Evolutionary conservation across 257 asterid genomes (phyloP).

Genomic region (Sherardia arvensis): DNA sequence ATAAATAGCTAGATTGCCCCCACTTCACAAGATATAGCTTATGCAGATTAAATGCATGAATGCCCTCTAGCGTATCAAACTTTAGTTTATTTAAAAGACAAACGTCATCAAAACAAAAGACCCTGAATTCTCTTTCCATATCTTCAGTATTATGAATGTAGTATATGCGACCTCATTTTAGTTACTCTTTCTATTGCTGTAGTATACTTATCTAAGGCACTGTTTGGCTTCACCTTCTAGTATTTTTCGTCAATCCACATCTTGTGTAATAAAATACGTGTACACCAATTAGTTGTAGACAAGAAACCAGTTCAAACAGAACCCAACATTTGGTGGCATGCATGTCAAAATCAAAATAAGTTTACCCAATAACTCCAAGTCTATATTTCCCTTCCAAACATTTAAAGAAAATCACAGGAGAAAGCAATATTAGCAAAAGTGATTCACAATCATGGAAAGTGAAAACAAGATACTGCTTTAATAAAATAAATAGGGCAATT

Average conservation of each 20-base stretch:
- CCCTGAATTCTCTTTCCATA: not conserved
- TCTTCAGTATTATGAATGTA: not conserved
- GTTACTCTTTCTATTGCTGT: no score
- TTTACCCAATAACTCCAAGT: no score
- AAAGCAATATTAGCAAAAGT: not conserved
- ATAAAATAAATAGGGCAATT: constrained; percentile 8
- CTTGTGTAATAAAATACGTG: no score
- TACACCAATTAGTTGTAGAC: not conserved
- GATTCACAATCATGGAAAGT: not conserved
- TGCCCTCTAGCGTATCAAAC: not conserved
- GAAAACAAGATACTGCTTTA: not conserved
- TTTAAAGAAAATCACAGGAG: no score
- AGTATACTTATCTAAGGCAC: no score
- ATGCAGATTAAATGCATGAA: not conserved
- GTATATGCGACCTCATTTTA: not conserved
- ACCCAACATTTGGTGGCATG: no score
- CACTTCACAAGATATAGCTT: not conserved
- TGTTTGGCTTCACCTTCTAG: no score
- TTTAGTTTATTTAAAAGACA: not conserved
- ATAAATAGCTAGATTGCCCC: not conserved
- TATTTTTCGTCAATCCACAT: no score
- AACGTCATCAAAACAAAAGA: not conserved
- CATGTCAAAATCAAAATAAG: no score
- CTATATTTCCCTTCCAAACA: not conserved
- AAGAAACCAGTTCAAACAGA: not conserved